phyloP scores from a whole-genome alignment of 805 yeast species.

The Wickerhamomyces mucosus region DNA sequence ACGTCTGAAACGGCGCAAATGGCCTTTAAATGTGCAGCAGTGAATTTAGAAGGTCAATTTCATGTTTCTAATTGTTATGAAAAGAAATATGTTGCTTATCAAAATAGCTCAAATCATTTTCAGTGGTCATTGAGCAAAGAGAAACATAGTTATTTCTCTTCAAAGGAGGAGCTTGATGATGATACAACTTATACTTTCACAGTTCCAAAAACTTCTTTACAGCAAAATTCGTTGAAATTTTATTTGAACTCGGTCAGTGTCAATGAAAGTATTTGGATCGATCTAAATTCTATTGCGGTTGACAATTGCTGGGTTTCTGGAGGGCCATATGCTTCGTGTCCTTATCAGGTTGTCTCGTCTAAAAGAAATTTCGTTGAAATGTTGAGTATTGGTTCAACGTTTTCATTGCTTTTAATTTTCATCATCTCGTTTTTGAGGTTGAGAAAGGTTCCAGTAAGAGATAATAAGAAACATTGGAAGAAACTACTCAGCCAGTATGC shows the following conservation, averaged over 20 bases:
- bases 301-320: constrained; percentile 80
- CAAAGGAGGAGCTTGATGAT: constrained; percentile 17
- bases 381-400: constrained; percentile 58
- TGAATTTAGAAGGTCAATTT: constrained; percentile 41
- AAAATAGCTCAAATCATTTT: constrained; percentile 26
- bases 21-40: constrained; percentile 38
- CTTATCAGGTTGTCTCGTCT: constrained; percentile 52
- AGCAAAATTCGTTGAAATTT: constrained; percentile 25
- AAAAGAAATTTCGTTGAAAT: constrained; percentile 48
- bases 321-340: constrained; percentile 70
- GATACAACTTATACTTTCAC: constrained; percentile 26
- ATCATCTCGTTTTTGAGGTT: constrained; percentile 43
- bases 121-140: constrained; percentile 33
- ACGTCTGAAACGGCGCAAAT: constrained; percentile 12
- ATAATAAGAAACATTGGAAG: constrained; percentile 59
- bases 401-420: constrained; percentile 42
- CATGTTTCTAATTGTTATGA: constrained; percentile 56
- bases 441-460: constrained; percentile 58
- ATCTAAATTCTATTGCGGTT: constrained; percentile 67
- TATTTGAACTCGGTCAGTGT: constrained; percentile 15
- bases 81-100: constrained; percentile 45
- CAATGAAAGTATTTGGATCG: constrained; percentile 57
- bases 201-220: constrained; percentile 41
- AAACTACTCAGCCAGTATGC: constrained; percentile 43
- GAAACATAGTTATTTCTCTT: constrained; percentile 34